Percentiles rank a stretch among this genome's conserved stretches.
These are phyloP conservation scores for Saccharum officinarum DNA, from an alignment of 176 grass and related monocot species.

Conservation along the genomic window DNA sequence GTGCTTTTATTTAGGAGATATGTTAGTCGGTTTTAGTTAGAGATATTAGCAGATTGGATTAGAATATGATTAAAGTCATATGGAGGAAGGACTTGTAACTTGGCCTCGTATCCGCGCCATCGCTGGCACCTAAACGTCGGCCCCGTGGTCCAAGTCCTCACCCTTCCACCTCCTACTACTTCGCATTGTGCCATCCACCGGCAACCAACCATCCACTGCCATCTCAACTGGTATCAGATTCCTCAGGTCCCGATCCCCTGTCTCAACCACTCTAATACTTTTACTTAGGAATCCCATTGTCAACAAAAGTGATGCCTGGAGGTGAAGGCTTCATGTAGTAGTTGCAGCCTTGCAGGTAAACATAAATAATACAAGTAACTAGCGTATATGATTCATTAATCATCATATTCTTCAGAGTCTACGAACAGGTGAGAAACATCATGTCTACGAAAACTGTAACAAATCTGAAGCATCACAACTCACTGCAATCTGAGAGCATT, in stretches of 20 bases:
- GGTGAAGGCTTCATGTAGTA: too few relatives aligned
- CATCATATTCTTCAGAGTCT: neutral
- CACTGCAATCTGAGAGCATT: conserved; percentile 83
- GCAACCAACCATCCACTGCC: too few relatives aligned
- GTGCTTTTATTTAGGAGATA: neutral
- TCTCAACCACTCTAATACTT: too few relatives aligned
- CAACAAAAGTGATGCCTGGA: too few relatives aligned
- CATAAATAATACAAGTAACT: conserved; percentile 16
- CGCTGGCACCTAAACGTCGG: too few relatives aligned
- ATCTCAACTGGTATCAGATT: too few relatives aligned
- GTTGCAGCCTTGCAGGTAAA: neutral
- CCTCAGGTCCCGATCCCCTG: too few relatives aligned
- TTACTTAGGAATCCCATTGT: too few relatives aligned
- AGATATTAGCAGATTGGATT: neutral
- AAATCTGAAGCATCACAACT: conserved; percentile 36
- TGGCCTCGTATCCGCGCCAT: neutral
- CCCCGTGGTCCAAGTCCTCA: too few relatives aligned
- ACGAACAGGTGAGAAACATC: neutral
- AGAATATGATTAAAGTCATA: neutral
- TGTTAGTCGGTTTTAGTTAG: neutral
- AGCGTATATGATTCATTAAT: neutral
- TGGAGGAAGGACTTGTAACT: neutral
- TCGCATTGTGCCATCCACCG: too few relatives aligned
- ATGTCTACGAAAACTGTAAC: neutral
- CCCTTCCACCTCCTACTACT: too few relatives aligned